Evolutionary conservation across 805 yeast genomes (phyloP).

Genomic region (Metschnikowia kofuensis): DNA sequence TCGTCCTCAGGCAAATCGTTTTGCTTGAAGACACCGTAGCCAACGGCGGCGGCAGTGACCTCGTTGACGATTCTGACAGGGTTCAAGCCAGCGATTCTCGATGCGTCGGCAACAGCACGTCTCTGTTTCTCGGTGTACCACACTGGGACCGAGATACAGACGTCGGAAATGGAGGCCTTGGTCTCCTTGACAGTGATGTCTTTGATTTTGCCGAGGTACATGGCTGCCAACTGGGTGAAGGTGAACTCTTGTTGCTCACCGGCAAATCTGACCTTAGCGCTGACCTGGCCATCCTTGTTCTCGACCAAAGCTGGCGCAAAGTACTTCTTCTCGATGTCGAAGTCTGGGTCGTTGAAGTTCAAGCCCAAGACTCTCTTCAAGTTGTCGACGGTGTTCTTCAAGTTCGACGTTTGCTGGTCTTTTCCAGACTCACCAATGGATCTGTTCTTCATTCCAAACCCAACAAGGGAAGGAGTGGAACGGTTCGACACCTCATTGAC

Average conservation of each 20-base stretch:
- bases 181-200: conserved; percentile 77
- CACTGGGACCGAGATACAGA: conserved; percentile 91
- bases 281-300: conserved; percentile 69
- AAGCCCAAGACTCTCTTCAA: conserved; percentile 91
- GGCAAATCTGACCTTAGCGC: conserved; percentile 80
- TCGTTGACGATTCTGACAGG: conserved; percentile 98
- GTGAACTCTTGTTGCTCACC: conserved; percentile 78
- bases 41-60: conserved; percentile 97
- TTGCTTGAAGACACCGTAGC: conserved; percentile 96
- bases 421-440: conserved; percentile 94
- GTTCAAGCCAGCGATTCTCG: conserved; percentile 92
- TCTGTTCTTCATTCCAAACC: conserved; percentile 87
- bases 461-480: conserved; percentile 87
- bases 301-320: conserved; percentile 71
- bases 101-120: conserved; percentile 93
- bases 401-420: conserved; percentile 93
- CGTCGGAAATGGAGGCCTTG: conserved; percentile 77
- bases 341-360: conserved; percentile 69
- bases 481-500: conserved; percentile 99
- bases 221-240: conserved; percentile 88
- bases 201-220: conserved; percentile 91
- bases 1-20: conserved; percentile 93
- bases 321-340: conserved; percentile 68
- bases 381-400: conserved; percentile 94
- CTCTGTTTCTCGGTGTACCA: conserved; percentile 98